Evolutionary conservation across 306 rosid genomes (phyloP).

Genomic region (Sophora flavescens): DNA sequence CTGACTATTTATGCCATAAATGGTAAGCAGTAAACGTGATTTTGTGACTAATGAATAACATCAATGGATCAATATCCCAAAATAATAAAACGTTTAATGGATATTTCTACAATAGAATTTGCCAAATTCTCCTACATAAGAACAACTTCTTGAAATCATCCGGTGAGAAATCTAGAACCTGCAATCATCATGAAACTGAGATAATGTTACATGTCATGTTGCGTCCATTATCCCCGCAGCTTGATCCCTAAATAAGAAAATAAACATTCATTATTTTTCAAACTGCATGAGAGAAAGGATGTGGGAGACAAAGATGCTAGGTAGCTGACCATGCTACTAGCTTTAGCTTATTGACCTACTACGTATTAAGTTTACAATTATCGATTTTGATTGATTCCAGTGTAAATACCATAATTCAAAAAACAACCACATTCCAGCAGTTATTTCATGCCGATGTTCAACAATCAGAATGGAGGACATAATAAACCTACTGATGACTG

Average conservation of each 20-base stretch:
- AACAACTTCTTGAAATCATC: conserved; percentile 40
- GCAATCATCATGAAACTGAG: conserved; percentile 39
- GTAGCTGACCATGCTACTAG: not conserved
- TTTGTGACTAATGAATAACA: conserved; percentile 24
- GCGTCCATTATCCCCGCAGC: conserved; percentile 13
- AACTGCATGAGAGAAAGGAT: conserved; percentile 14
- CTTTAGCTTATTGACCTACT: conserved; percentile 24
- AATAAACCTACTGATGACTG: not conserved
- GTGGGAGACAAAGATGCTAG: conserved; percentile 18
- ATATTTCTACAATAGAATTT: conserved; percentile 39
- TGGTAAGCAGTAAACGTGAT: conserved; percentile 9
- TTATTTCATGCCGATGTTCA: conserved; percentile 25
- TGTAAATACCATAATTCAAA: conserved; percentile 9
- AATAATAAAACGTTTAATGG: not conserved
- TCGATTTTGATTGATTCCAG: conserved; percentile 10
- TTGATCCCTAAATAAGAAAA: conserved; percentile 19
- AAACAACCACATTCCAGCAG: conserved; percentile 21
- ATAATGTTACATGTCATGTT: conserved; percentile 7
- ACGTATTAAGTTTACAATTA: conserved; percentile 28
- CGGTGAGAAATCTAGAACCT: conserved; percentile 33
- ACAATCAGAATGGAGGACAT: not conserved
- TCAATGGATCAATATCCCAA: conserved; percentile 22
- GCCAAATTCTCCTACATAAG: conserved; percentile 26
- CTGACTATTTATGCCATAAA: conserved; percentile 16
- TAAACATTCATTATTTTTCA: conserved; percentile 23